These are phyloP conservation scores for Lolium multiflorum DNA, from an alignment of 176 grass and related monocot species.

Conservation along the genomic window DNA sequence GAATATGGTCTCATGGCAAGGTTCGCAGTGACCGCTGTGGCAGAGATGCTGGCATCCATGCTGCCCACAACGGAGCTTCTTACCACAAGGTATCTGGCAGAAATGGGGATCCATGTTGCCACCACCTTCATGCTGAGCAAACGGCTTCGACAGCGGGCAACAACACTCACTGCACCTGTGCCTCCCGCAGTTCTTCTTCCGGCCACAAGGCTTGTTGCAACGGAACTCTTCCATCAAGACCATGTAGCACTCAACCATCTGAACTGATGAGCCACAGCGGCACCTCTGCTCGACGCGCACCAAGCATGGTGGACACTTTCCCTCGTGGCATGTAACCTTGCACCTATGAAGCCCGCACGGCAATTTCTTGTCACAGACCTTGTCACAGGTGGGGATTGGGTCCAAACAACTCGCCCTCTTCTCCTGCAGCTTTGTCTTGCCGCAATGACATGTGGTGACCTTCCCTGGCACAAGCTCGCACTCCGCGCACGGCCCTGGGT, in stretches of 20 bases:
- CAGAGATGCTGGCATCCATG: constrained; percentile 83
- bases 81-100: constrained; percentile 82
- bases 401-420: constrained; percentile 79
- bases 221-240: constrained; percentile 57
- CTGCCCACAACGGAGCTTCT: constrained; percentile 87
- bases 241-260: constrained; percentile 80
- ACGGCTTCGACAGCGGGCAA: constrained; percentile 62
- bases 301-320: constrained; percentile 69
- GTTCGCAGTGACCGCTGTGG: constrained; percentile 83
- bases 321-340: constrained; percentile 84
- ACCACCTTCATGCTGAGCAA: constrained; percentile 39
- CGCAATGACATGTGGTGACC: constrained; percentile 82
- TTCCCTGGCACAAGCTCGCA: constrained; percentile 72
- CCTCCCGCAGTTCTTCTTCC: constrained; percentile 93
- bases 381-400: constrained; percentile 78
- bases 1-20: constrained; percentile 91
- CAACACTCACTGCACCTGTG: constrained; percentile 89
- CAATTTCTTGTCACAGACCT: constrained; percentile 70
- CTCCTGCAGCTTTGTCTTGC: constrained; percentile 68
- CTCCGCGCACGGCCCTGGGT: constrained; percentile 77
- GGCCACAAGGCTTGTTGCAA: constrained; percentile 83
- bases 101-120: constrained; percentile 74
- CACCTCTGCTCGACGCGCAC: constrained; percentile 81
- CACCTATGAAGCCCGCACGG: constrained; percentile 75
- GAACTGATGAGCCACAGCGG: constrained; percentile 69